Conservation (phyloP, 495 filamentous ascomycete species). For the Xylaria curta region DNA sequence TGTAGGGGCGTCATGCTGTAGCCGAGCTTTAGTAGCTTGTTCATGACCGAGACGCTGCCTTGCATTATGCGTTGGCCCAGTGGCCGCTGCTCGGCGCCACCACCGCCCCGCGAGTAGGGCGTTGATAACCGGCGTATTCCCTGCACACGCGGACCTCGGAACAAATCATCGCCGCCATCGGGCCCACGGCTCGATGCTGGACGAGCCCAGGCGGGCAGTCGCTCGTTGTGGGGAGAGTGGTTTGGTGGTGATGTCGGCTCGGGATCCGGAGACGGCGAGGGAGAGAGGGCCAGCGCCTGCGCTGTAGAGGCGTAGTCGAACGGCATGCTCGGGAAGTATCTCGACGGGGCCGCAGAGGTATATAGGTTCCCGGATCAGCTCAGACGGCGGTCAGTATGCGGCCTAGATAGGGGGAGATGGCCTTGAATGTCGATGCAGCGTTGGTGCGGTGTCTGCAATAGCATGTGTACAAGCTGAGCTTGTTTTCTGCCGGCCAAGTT, state of each 20-base stretch:
- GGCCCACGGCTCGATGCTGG: background rate
- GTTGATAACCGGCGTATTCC: conserved; percentile 30
- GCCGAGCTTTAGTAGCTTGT: conserved; percentile 40
- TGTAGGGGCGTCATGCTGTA: conserved; percentile 64
- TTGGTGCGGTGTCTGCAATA: background rate
- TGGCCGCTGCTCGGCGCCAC: conserved; percentile 3
- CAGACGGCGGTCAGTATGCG: background rate
- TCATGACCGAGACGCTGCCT: conserved; percentile 25
- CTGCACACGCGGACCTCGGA: background rate
- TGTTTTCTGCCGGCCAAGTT: background rate
- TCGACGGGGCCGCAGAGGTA: background rate
- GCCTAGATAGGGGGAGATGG: background rate
- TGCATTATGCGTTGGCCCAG: conserved; percentile 31
- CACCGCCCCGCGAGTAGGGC: conserved; percentile 27
- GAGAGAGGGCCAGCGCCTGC: conserved; percentile 36
- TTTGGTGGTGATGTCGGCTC: conserved; percentile 26
- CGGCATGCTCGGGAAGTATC: conserved; percentile 31
- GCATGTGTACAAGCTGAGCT: background rate
- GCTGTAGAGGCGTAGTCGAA: conserved; percentile 37
- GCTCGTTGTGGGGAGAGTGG: background rate
- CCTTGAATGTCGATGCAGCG: background rate
- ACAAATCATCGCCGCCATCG: conserved; percentile 4
- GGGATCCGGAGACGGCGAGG: conserved; percentile 25
- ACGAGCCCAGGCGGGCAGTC: conserved; percentile 29
- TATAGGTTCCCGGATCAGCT: background rate